A percentile compares a stretch with the other conserved stretches of the same genome.
These are phyloP conservation scores for Arbutus unedo DNA, from an alignment of 148 eudicot genomes.

Conservation along the genomic window DNA sequence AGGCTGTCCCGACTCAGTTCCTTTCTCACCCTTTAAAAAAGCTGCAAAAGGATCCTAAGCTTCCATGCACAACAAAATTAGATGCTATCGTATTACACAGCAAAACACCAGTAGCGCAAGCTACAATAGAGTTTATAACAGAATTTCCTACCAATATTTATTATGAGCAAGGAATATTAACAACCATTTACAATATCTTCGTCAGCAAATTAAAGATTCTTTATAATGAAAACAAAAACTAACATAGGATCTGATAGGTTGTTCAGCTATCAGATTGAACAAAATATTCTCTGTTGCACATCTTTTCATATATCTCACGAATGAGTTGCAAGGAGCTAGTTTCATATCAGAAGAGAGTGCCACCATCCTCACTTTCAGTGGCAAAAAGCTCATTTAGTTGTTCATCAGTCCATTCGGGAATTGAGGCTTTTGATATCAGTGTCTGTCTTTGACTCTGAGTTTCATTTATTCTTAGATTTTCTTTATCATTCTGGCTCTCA, in stretches of 20 bases:
- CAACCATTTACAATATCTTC: not conserved
- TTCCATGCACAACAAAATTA: not conserved
- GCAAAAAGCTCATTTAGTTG: slow-evolving; percentile 46
- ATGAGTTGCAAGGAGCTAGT: not conserved
- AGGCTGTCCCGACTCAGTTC: no score
- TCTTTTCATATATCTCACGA: not conserved
- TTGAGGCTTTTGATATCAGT: slow-evolving; percentile 26
- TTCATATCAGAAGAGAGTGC: not conserved
- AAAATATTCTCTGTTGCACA: not conserved
- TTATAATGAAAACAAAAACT: not conserved
- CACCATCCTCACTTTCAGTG: slow-evolving; percentile 24
- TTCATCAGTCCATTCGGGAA: slow-evolving; percentile 70
- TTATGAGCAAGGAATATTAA: not conserved
- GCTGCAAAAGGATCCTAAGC: not conserved
- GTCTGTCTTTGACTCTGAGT: slow-evolving; percentile 25
- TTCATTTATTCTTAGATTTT: slow-evolving; percentile 11
- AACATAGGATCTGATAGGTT: not conserved
- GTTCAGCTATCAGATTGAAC: not conserved
- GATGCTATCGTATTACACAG: not conserved
- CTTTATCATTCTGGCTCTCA: slow-evolving; percentile 22
- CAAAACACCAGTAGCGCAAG: not conserved
- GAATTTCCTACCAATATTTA: not conserved
- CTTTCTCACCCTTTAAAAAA: no score
- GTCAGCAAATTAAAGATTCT: not conserved
- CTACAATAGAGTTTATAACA: not conserved